A percentile compares a stretch with the other conserved stretches of the same genome.
Evolutionary conservation across 345 rosid genomes (phyloP).

Genomic region (Limnanthes douglasii): DNA sequence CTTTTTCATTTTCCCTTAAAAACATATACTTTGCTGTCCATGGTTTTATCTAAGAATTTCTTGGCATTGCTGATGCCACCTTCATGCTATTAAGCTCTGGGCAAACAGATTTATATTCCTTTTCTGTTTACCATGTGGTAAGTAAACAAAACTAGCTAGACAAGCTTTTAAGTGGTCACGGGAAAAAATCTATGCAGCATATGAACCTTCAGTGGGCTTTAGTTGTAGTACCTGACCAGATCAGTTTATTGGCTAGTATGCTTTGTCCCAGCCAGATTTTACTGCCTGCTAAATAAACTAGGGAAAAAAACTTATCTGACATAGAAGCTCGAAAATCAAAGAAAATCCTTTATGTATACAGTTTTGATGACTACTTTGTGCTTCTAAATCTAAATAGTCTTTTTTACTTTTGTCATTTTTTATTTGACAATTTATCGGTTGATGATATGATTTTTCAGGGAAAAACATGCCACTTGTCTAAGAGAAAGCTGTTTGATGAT

Average conservation of each 20-base stretch:
- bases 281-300: not conserved
- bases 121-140: too few relatives aligned
- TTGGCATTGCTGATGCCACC: not conserved
- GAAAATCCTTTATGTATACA: not conserved
- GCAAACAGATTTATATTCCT: too few relatives aligned
- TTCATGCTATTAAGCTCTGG: too few relatives aligned
- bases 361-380: not conserved
- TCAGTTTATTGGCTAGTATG: too few relatives aligned
- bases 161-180: not conserved
- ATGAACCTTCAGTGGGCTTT: too few relatives aligned
- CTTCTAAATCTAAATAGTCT: not conserved
- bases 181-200: not conserved
- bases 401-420: not conserved
- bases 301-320: not conserved
- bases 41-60: too few relatives aligned
- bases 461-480: slow-evolving; percentile 11
- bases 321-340: not conserved
- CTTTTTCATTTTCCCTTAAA: not conserved
- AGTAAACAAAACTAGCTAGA: too few relatives aligned
- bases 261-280: too few relatives aligned
- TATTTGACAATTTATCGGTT: slow-evolving; percentile 2
- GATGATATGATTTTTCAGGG: slow-evolving; percentile 23
- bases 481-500: slow-evolving; percentile 17
- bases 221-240: too few relatives aligned
- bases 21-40: too few relatives aligned